Evolutionary conservation across 1,139 yeast species (phyloP), one percentile per base, ranked within the genome.

Genomic region (Scheffersomyces segobiensis): DNA sequence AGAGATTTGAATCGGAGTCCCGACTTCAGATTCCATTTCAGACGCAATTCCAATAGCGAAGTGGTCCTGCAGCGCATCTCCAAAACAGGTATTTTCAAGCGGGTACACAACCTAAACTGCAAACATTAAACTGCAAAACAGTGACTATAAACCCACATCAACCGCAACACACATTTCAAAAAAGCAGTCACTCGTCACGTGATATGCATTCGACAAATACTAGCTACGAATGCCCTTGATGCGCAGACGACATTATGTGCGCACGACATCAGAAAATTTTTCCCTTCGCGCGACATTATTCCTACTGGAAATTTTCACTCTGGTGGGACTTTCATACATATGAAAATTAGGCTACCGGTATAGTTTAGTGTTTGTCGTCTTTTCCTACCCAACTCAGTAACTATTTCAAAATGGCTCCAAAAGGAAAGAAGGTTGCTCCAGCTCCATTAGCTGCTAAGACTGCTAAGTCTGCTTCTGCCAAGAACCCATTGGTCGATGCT

Each of bases 401-500:
- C 42, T 26, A 51, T 26, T 46, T 46, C 60, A 58, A 52, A 58
- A 59, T 57, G 52, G 58, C 55, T 47, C 51, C 46, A 50, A 48
- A 48, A 51, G 77, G 78, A 64, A 85, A 84, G 83, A 78, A 75
- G 76, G 82, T 78, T 73, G 82, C 82, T 71, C 81, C 81, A 78
- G 82, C 81, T 68, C 82, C 82, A 66, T 78, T 78, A 71, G 79
- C 81, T 68, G 68, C 81, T 71, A 84, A 75, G 66, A 65, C 79
- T 56, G 58, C 62, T 56, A 60, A 64, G 56, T 55, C 63, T 56
- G 62, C 65, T 54, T 56, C 67, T n/a, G 53, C 61, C 58, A 59
- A 64, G 58, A 65, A 65, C 87, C 96, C 97, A 71, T 83, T 92
- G 79, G 79, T 89, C 72, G 96, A 90, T 78, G 81, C 96, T 67